These are phyloP conservation scores for Spathaspora girioi DNA, from an alignment of 805 yeast genomes.

Conservation along the genomic window DNA sequence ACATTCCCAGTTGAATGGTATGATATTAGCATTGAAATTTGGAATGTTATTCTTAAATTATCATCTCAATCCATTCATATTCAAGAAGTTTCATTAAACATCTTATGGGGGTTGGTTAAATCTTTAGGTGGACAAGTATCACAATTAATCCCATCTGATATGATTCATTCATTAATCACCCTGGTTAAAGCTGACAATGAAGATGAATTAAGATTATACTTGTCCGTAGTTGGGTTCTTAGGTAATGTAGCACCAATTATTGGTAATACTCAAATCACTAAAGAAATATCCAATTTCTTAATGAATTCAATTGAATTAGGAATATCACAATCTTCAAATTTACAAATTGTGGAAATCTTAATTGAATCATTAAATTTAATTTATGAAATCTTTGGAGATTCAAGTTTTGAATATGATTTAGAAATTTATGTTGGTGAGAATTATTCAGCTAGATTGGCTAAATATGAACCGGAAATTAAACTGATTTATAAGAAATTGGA, in stretches of 20 bases:
- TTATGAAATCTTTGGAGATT: constrained; percentile 81
- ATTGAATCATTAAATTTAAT: constrained; percentile 62
- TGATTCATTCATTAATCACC: constrained; percentile 22
- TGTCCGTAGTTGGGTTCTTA: constrained; percentile 49
- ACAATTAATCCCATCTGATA: constrained; percentile 19
- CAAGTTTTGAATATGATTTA: constrained; percentile 59
- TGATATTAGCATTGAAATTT: constrained; percentile 20
- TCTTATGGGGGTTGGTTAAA: constrained; percentile 37
- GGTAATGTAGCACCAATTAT: constrained; percentile 47
- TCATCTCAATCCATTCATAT: constrained; percentile 15
- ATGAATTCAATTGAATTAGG: constrained; percentile 16
- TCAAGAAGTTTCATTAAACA: constrained; percentile 31
- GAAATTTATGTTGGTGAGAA: constrained; percentile 59
- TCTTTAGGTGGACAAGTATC: constrained; percentile 31
- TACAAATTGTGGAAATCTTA: constrained; percentile 31
- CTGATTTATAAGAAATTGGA: constrained; percentile 21
- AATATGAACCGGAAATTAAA: constrained; percentile 13
- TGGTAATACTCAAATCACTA: constrained; percentile 43
- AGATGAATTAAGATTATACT: constrained; percentile 33
- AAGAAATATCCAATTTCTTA: constrained; percentile 43
- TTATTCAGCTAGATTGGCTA: constrained; percentile 35
- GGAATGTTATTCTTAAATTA: constrained; percentile 21
- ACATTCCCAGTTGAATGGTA: constrained; percentile 39
- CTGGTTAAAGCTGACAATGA: constrained; percentile 7
- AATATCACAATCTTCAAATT: neutral